Conservation (phyloP, 768 basidiomycete genomes). For the Macrolepiota albuminosa region DNA sequence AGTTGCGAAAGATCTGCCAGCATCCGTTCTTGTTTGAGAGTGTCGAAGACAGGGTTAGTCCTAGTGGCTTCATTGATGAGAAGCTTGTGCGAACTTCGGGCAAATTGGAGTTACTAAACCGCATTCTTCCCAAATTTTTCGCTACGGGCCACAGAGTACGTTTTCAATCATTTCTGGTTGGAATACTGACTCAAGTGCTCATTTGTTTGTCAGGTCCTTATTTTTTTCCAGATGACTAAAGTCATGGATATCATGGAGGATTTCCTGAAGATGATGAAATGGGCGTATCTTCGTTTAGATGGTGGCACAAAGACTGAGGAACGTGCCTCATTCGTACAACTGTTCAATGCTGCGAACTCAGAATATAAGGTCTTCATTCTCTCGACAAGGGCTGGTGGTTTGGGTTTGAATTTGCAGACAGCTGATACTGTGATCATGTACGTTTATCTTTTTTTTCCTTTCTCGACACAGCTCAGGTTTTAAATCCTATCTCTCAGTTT, state of each 20-base stretch:
- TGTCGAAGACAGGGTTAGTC: slow-evolving; percentile 92
- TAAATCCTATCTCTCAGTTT: slow-evolving; percentile 41
- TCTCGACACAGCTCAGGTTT: slow-evolving; percentile 1
- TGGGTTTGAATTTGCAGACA: slow-evolving; percentile 92
- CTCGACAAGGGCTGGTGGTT: slow-evolving; percentile 89
- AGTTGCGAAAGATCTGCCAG: slow-evolving; percentile 96
- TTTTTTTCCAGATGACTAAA: slow-evolving; percentile 99
- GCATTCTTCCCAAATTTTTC: slow-evolving; percentile 94
- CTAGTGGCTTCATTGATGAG: slow-evolving; percentile 75
- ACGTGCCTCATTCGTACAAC: slow-evolving; percentile 78
- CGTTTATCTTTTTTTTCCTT: slow-evolving; percentile 22
- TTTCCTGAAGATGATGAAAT: slow-evolving; percentile 82
- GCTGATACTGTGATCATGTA: slow-evolving; percentile 96
- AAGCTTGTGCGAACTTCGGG: slow-evolving; percentile 84
- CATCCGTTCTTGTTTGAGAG: slow-evolving; percentile 96
- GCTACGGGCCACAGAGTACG: slow-evolving; percentile 82
- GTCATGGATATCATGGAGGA: slow-evolving; percentile 99
- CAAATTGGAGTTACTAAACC: slow-evolving; percentile 88
- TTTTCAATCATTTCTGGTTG: not conserved
- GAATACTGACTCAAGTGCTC: slow-evolving; percentile 4
- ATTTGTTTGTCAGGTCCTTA: slow-evolving; percentile 62
- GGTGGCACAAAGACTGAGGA: slow-evolving; percentile 96
- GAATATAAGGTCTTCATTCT: slow-evolving; percentile 90
- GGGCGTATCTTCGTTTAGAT: slow-evolving; percentile 89
- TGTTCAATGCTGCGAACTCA: slow-evolving; percentile 87